These are phyloP conservation scores for Aspergillus proliferans DNA, from an alignment of 2,329 filamentous ascomycete species.

Conservation along the genomic window DNA sequence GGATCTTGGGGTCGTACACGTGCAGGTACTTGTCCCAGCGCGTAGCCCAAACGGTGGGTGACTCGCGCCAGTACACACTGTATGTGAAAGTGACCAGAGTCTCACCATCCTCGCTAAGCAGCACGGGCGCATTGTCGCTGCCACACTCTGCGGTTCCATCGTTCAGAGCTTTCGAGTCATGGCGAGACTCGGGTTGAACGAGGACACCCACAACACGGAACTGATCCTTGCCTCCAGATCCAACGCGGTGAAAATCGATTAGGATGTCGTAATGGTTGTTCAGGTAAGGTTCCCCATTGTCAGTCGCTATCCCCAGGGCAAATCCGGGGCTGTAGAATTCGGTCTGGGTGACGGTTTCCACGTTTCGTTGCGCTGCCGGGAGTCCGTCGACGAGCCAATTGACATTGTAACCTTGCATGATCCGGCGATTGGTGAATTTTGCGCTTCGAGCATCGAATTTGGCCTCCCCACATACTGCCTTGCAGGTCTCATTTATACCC, in stretches of 20 bases:
- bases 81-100: constrained; percentile 81
- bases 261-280: constrained; percentile 96
- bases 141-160: constrained; percentile 58
- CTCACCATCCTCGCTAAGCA: constrained; percentile 57
- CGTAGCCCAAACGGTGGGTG: constrained; percentile 84
- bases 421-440: constrained; percentile 74
- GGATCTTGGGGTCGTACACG: constrained; percentile 94
- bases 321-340: constrained; percentile 92
- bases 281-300: constrained; percentile 55
- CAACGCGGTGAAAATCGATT: constrained; percentile 84
- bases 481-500: constrained; percentile 81
- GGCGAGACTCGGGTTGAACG: constrained; percentile 71
- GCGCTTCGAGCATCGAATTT: constrained; percentile 62
- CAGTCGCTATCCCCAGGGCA: constrained; percentile 58
- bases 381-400: constrained; percentile 96
- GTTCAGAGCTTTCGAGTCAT: constrained; percentile 48
- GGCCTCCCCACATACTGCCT: constrained; percentile 63
- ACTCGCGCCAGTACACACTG: constrained; percentile 81
- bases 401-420: constrained; percentile 79
- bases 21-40: constrained; percentile 99
- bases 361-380: constrained; percentile 77
- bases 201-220: constrained; percentile 87
- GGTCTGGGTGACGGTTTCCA: constrained; percentile 67
- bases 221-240: constrained; percentile 49
- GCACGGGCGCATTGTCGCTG: constrained; percentile 50